phyloP scores from a whole-genome alignment of 805 yeast species.

The Scheffersomyces ergatensis region DNA sequence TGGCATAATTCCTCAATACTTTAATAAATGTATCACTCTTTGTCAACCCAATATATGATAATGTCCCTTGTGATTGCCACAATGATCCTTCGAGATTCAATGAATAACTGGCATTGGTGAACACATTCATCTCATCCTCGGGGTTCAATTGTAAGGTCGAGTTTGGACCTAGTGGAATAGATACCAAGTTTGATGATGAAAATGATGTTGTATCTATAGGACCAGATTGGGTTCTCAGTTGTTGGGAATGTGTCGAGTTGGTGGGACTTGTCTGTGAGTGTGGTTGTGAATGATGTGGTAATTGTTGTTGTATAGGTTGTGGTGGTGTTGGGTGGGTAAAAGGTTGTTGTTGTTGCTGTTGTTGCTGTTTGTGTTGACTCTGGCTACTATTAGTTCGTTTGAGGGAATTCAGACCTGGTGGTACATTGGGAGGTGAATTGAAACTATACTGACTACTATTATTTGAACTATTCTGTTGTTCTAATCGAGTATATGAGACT shows the following conservation, averaged over 20 bases:
- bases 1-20: constrained; percentile 32
- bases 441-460: too few relatives aligned
- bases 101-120: constrained; percentile 33
- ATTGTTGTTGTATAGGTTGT: too few relatives aligned
- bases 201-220: neutral
- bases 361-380: too few relatives aligned
- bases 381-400: too few relatives aligned
- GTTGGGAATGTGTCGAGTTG: too few relatives aligned
- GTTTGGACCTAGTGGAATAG: constrained; percentile 35
- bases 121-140: constrained; percentile 29
- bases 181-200: constrained; percentile 12
- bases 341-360: too few relatives aligned
- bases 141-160: constrained; percentile 30
- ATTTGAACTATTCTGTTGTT: neutral
- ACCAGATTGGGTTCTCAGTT: neutral
- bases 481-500: neutral
- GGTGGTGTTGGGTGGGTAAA: too few relatives aligned
- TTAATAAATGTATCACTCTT: constrained; percentile 39
- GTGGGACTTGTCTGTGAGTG: too few relatives aligned
- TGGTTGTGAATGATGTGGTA: too few relatives aligned
- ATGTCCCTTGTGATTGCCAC: constrained; percentile 40
- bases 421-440: too few relatives aligned
- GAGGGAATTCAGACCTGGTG: too few relatives aligned
- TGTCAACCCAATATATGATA: constrained; percentile 38
- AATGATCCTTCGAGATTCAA: constrained; percentile 33